Evolutionary conservation across 129 eudicot genomes (phyloP), one percentile per base, ranked within the genome.

Genomic region (Sambucus nigra): DNA sequence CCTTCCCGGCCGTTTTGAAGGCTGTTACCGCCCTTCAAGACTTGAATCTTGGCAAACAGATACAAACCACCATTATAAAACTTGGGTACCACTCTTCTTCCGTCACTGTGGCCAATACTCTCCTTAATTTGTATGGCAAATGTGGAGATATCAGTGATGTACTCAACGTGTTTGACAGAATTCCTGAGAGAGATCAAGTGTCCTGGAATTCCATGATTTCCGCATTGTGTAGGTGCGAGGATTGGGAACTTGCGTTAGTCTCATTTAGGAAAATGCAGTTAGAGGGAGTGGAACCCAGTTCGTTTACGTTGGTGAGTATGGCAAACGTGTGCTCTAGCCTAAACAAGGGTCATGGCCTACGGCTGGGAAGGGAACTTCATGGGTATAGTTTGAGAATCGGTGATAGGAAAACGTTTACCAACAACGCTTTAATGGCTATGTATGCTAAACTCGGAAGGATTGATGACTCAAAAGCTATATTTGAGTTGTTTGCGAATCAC

Each of bases 321-420:
- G 76, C 75, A 20, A 66, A 65, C 27, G 88, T 87, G 7, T 82
- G 96, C 52, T 73, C 80, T n/a, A 79, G 76, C 63, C 54, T 86
- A 22, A 48, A 54, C 25, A 64, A 59, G 53, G 42, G 39, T 0
- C 69, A 73, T 3, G 92, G 84, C 18, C 50, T 86, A 33, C 66
- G 69, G 76, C 82, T 86, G 42, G 95, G 95, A 47, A 86, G 81
- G 76, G 81, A 86, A 65, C 76, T 81, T 57, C 92, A 81, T 73
- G 87, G 69, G 10, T 82, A 86, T 61, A 52, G 71, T 66, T 64
- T 82, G 50, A 79, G 77, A 56, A 58, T 52, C 2, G 82, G 72
- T 28, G 87, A 82, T 27, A 60, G 45, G 39, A 73, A 63, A 71
- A 76, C 76, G 25, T 82, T 72, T 73, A 79, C 82, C 0, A 73